Base-by-base conservation (phyloP, 352 stramenopile species). In the Globisporangium sylvaticum region DNA sequence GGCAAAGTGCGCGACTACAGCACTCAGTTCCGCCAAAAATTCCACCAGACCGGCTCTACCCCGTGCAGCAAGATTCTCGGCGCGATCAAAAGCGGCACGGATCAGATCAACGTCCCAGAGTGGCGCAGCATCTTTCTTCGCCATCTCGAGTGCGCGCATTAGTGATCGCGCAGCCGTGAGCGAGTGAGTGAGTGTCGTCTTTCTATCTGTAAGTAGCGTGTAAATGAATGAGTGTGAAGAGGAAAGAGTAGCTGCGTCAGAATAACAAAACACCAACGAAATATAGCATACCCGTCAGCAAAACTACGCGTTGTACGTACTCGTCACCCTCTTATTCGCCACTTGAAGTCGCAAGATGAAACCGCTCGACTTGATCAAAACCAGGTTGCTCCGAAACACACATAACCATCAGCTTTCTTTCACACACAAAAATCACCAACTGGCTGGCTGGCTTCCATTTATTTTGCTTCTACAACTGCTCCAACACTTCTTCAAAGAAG, bases 401-500 rank as follows among this genome's bases (percentile, higher is more conserved):
- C 53, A 29, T 50, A 18, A 63, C 18, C 15, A 63, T 39, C 18
- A 22, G 18, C 22, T 25, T 54, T 34, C 6, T 59, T 39, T 59
- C 54, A 59, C 27, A 55, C 58, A 52, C 52, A 62, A 67, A 58
- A 53, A 32, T 31, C 20, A 50, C 62, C 39, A 42, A 32, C 44
- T 44, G 15, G 37, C 25, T 59, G 54, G 55, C n/a, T 14, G 46
- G 46, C n/a, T 53, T 39, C 48, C 52, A 31, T 58, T 56, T 55
- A 66, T 44, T 55, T 58, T 56, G 55, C 56, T 56, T 69, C 71
- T 90, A 92, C 68, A 95, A 71, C 53, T 87, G 72, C 71, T 82
- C 78, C 29, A 95, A 68, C 37, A 93, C 70, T 31, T 91, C 78
- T 74, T 94, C 84, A 62, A 94, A 89, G 73, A 89, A 92, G 69